Evolutionary conservation across 345 rosid genomes (phyloP).

Genomic region (Diplotaxis tenuifolia): DNA sequence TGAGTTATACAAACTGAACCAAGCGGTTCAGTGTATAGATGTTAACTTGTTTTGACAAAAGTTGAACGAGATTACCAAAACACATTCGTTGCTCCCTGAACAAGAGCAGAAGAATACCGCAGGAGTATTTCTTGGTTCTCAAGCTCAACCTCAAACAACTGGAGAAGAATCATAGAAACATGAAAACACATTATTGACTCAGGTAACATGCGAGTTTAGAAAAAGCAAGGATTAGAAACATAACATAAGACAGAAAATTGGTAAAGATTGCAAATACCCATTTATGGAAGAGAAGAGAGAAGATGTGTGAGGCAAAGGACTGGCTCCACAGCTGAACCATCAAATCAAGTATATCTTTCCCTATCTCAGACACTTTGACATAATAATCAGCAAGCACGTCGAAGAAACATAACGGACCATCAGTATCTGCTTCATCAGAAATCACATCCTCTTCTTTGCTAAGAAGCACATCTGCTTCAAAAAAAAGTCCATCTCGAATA

Average conservation of each 20-base stretch:
- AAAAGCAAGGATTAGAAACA: not conserved
- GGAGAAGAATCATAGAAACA: slow-evolving; percentile 35
- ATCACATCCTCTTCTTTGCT: slow-evolving; percentile 66
- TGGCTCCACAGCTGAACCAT: slow-evolving; percentile 98
- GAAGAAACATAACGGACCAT: slow-evolving; percentile 70
- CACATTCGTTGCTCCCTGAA: slow-evolving; percentile 95
- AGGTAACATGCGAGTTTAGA: not conserved
- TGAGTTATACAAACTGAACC: not conserved
- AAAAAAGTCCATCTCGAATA: slow-evolving; percentile 35
- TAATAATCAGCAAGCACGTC: slow-evolving; percentile 92
- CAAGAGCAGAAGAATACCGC: slow-evolving; percentile 96
- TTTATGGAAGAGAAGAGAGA: slow-evolving; percentile 85
- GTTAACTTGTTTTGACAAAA: not conserved
- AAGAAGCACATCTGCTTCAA: slow-evolving; percentile 72
- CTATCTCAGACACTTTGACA: slow-evolving; percentile 58
- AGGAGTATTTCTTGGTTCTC: slow-evolving; percentile 69
- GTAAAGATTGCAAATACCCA: slow-evolving; percentile 56
- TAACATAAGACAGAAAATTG: not conserved
- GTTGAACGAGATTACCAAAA: slow-evolving; percentile 62
- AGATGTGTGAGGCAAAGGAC: slow-evolving; percentile 88
- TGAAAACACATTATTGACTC: not conserved
- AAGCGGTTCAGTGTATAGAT: not conserved
- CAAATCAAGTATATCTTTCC: slow-evolving; percentile 73
- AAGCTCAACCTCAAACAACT: slow-evolving; percentile 85
- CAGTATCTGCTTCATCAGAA: slow-evolving; percentile 42